A percentile compares a stretch with the other conserved stretches of the same genome.
Conservation (phyloP, 306 rosid species). For the apple (Malus domestica) region DNA sequence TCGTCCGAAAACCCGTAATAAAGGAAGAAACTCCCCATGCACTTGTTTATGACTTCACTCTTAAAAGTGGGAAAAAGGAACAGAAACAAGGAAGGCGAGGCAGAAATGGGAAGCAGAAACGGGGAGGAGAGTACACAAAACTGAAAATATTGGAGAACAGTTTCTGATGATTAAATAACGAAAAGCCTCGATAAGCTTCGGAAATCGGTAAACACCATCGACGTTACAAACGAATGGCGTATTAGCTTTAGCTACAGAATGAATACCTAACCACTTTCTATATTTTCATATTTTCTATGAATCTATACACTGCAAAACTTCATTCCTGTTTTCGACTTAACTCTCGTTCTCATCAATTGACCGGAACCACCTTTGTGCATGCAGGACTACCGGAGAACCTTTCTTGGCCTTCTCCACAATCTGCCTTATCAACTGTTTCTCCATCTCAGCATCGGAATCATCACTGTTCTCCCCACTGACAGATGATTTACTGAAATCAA, state of each 20-base stretch:
- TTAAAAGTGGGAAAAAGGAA: background rate
- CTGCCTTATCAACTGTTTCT: slow-evolving; percentile 61
- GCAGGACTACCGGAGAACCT: slow-evolving; percentile 60
- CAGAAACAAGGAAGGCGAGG: background rate
- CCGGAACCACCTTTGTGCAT: slow-evolving; percentile 47
- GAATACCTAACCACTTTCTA: background rate
- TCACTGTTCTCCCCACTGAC: slow-evolving; percentile 33
- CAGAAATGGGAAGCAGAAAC: background rate
- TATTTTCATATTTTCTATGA: slow-evolving; percentile 2
- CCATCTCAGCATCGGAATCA: slow-evolving; percentile 54
- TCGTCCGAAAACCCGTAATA: too few species aligned
- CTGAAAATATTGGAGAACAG: background rate
- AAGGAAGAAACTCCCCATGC: too few species aligned
- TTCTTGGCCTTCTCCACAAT: slow-evolving; percentile 73
- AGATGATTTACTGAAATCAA: slow-evolving; percentile 3
- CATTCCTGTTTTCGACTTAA: slow-evolving; percentile 4
- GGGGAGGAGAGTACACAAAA: background rate
- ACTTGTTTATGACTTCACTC: too few species aligned
- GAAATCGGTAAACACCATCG: background rate
- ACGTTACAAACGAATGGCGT: background rate
- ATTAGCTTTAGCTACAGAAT: background rate
- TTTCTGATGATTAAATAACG: background rate
- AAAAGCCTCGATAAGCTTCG: background rate
- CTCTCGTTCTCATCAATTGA: slow-evolving; percentile 39
- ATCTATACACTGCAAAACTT: slow-evolving; percentile 28